A percentile compares a stretch with the other conserved stretches of the same genome.
phyloP scores from a whole-genome alignment of 1,284 basidiomycete genomes.

The Marasmius tenuissimus region DNA sequence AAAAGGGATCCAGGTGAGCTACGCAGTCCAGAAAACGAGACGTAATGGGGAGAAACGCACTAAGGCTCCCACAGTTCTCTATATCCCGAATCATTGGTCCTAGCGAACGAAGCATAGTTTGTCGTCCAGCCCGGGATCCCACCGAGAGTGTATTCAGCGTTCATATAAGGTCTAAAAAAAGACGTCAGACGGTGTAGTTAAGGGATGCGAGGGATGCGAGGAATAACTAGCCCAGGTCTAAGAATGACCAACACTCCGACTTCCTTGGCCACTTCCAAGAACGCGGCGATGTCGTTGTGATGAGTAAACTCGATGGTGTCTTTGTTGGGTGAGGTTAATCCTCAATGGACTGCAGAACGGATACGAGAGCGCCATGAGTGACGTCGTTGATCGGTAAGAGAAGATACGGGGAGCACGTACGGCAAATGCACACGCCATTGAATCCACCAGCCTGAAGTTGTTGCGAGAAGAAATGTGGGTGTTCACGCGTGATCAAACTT shows the following conservation, averaged over 20 bases:
- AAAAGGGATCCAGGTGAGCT: not conserved
- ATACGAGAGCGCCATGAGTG: not conserved
- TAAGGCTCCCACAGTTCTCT: conserved; percentile 47
- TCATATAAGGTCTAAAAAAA: conserved; percentile 28
- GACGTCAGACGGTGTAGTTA: not conserved
- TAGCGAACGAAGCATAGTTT: conserved; percentile 38
- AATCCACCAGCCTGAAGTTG: conserved; percentile 42
- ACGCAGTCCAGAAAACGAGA: not conserved
- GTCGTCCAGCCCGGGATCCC: conserved; percentile 52
- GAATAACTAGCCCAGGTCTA: conserved; percentile 38
- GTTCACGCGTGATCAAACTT: not conserved
- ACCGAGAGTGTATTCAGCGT: conserved; percentile 33
- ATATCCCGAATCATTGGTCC: conserved; percentile 44
- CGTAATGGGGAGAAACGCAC: conserved; percentile 17
- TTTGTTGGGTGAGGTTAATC: conserved; percentile 36
- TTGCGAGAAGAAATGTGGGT: not conserved
- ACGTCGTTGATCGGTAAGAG: not conserved
- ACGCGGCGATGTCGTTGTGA: conserved; percentile 35
- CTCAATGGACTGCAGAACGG: conserved; percentile 38
- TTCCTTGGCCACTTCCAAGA: conserved; percentile 42
- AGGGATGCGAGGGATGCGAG: not conserved
- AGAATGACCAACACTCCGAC: conserved; percentile 46
- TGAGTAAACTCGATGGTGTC: conserved; percentile 29
- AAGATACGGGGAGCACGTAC: conserved; percentile 15
- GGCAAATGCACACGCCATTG: conserved; percentile 45